These are phyloP conservation scores for Lentinula aciculospora DNA, from an alignment of 768 basidiomycete genomes.

Conservation along the genomic window DNA sequence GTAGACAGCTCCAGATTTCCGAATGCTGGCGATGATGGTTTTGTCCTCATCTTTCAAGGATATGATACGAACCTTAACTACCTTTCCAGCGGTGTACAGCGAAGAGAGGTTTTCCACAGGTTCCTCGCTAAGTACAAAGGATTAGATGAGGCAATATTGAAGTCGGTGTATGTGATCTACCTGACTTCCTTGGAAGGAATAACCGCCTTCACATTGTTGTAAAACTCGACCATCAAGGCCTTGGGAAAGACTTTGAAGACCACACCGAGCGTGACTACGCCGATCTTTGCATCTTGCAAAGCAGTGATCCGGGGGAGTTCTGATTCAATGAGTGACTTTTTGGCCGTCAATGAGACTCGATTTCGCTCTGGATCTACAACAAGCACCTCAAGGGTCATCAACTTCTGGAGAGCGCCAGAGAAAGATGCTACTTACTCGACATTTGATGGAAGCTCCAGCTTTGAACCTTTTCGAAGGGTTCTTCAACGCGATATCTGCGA, in stretches of 20 bases:
- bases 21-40: constrained; percentile 80
- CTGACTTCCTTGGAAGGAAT: constrained; percentile 80
- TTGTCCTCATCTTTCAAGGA: constrained; percentile 49
- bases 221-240: constrained; percentile 83
- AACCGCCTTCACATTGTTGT: constrained; percentile 79
- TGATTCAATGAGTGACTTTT: constrained; percentile 85
- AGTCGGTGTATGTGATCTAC: constrained; percentile 31
- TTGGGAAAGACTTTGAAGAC: constrained; percentile 81
- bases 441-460: constrained; percentile 75
- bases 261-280: constrained; percentile 73
- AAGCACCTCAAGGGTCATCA: constrained; percentile 51
- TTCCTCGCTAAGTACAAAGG: constrained; percentile 50
- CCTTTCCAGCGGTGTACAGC: constrained; percentile 73
- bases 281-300: constrained; percentile 63
- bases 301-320: constrained; percentile 61
- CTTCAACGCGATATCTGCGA: constrained; percentile 91
- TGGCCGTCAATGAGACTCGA: constrained; percentile 82
- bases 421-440: constrained; percentile 52
- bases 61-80: constrained; percentile 79
- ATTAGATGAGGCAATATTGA: constrained; percentile 4
- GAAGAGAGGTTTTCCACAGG: constrained; percentile 48
- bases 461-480: constrained; percentile 92
- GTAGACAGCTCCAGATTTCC: constrained; percentile 60
- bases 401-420: constrained; percentile 3
- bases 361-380: constrained; percentile 76